phyloP scores from a whole-genome alignment of 148 eudicot genomes.

The Gaultheria prostrata region DNA sequence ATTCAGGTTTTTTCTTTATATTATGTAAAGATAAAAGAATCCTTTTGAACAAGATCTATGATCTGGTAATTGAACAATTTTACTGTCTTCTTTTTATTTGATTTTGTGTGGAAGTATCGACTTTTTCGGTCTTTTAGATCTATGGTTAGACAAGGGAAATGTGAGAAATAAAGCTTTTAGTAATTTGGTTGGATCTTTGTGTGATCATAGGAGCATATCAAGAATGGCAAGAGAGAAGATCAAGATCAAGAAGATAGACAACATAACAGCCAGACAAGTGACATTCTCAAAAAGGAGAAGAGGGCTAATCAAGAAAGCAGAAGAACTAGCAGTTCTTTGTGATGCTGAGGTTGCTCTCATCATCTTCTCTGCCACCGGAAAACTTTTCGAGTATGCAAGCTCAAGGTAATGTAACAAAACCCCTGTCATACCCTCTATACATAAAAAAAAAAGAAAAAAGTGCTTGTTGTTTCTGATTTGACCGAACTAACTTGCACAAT shows the following conservation, averaged over 20 bases:
- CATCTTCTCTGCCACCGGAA: constrained; percentile 1
- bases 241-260: constrained; percentile 3
- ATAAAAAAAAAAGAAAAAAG: background rate
- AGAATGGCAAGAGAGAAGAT: constrained; percentile 1
- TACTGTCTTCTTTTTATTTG: too few species aligned
- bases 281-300: constrained; percentile 1
- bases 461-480: background rate
- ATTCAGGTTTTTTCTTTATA: too few species aligned
- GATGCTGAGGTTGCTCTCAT: constrained; percentile 6
- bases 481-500: background rate
- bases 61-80: too few species aligned
- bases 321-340: background rate
- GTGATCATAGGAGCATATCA: background rate
- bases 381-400: constrained; percentile 2
- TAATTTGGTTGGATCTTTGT: background rate
- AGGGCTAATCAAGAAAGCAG: background rate
- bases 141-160: background rate
- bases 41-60: too few species aligned
- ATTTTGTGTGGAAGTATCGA: background rate
- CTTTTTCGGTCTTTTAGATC: background rate
- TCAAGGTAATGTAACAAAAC: background rate
- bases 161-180: background rate
- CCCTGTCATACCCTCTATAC: too few species aligned
- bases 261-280: background rate
- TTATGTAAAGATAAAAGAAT: too few species aligned